Base-by-base conservation (phyloP, 2,329 filamentous ascomycete genomes). In the Colletotrichum sansevieriae region DNA sequence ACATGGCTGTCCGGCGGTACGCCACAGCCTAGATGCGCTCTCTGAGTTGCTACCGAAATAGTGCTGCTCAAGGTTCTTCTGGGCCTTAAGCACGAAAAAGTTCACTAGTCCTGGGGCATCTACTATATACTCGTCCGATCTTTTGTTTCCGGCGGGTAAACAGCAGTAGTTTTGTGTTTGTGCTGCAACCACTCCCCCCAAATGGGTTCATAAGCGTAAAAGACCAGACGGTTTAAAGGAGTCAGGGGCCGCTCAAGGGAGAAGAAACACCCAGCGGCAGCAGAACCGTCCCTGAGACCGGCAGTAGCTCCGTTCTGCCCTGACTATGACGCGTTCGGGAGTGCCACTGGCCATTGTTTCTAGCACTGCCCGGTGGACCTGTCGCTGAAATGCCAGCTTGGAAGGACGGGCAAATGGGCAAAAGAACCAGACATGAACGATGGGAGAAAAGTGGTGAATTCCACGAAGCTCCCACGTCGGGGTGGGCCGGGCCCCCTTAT, bases 261-360 rank as follows among this genome's bases (percentile, higher is more conserved):
- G 47, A 52, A 52, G 37, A 39, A 39, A 39, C 37, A 52, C 11
- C 13, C 29, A 29, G 47, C 47, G 18, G 18, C 18, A 52, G 29
- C 25, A 52, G 22, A 25, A 35, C 25, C 20, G 47, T 29, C 46
- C 60, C 44, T 51, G 51, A 22, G 20, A 20, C 39, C 25, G 12
- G 37, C 44, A 52, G 61, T 35, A 54, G 54, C 47, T 55, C 41
- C 47, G 20, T 59, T 62, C 41, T 35, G 62, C 65, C 55, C 54
- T 60, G 55, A 68, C 55, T 51, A 68, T 68, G 65, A 68, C 65
- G 65, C 61, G 61, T 68, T 59, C 61, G 35, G 55, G 15, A 58
- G 60, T 41, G 65, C 61, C 61, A 65, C 65, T 49, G 55, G 20
- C 35, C 47, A 46, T 20, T 52, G 43, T n/a, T 49, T 13, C 25